Percentiles rank a stretch among this genome's conserved stretches.
phyloP scores from a whole-genome alignment of 129 eudicot species.

The Centrapalus pauciflorus region DNA sequence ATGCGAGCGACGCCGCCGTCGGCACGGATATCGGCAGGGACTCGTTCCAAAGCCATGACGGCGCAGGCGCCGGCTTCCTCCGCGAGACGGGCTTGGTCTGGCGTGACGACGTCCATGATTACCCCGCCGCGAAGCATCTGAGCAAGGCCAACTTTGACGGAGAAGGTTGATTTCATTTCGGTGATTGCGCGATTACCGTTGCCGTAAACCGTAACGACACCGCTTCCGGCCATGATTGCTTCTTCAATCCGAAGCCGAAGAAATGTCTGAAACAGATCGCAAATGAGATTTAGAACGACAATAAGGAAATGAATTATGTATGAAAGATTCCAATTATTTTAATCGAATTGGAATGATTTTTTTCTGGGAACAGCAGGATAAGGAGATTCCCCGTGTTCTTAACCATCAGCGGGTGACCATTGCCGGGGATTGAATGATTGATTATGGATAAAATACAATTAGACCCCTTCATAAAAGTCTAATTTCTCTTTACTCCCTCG shows the following conservation, averaged over 20 bases:
- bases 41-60: slow-evolving; percentile 65
- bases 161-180: slow-evolving; percentile 46
- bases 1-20: slow-evolving; percentile 58
- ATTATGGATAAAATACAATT: no score
- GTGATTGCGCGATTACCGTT: slow-evolving; percentile 42
- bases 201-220: slow-evolving; percentile 55
- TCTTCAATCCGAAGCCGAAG: neutral
- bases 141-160: slow-evolving; percentile 64
- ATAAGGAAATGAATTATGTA: no score
- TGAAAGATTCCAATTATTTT: no score
- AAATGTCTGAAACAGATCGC: neutral
- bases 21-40: slow-evolving; percentile 66
- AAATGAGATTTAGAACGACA: neutral
- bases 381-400: neutral
- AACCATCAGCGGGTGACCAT: neutral
- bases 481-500: neutral
- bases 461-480: neutral
- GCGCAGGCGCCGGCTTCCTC: slow-evolving; percentile 76
- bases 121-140: slow-evolving; percentile 70
- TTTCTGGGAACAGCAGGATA: neutral
- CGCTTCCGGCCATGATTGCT: slow-evolving; percentile 40
- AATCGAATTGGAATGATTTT: no score
- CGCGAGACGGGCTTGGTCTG: slow-evolving; percentile 64
- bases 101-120: slow-evolving; percentile 61
- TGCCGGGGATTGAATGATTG: neutral